Evolutionary conservation across 148 eudicot genomes (phyloP).

Genomic region (Fagopyrum homotropicum): DNA sequence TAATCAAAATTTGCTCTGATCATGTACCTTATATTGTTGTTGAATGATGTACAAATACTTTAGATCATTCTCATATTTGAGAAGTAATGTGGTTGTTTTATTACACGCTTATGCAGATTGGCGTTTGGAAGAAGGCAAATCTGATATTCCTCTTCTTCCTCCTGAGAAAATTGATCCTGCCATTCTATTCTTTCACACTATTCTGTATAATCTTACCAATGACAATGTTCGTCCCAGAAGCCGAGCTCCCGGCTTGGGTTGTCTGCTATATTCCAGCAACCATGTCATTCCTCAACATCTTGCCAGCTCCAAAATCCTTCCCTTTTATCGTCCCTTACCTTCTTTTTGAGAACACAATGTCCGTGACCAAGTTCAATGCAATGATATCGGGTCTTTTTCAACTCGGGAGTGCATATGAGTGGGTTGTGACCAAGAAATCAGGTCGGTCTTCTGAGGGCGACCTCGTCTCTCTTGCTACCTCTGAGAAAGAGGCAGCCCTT

Average conservation of each 20-base stretch:
- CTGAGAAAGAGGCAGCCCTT: not conserved
- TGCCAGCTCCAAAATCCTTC: slow-evolving; percentile 27
- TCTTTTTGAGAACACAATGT: slow-evolving; percentile 33
- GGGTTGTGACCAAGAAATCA: slow-evolving; percentile 34
- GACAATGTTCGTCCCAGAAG: slow-evolving; percentile 37
- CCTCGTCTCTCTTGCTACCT: not conserved
- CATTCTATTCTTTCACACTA: slow-evolving; percentile 34
- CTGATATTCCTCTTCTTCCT: slow-evolving; percentile 35
- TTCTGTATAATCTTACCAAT: slow-evolving; percentile 30
- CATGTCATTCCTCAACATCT: slow-evolving; percentile 28
- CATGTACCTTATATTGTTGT: not conserved
- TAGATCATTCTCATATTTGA: not conserved
- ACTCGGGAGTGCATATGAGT: slow-evolving; percentile 27
- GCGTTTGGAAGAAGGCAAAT: slow-evolving; percentile 26
- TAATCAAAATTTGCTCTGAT: not conserved
- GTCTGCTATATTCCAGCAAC: slow-evolving; percentile 29
- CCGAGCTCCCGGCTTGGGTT: slow-evolving; percentile 30
- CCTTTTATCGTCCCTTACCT: slow-evolving; percentile 31
- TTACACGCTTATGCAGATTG: not conserved
- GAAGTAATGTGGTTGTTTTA: not conserved
- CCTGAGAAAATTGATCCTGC: slow-evolving; percentile 29
- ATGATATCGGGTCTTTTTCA: slow-evolving; percentile 33
- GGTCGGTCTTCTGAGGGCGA: slow-evolving; percentile 31
- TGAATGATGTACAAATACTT: too few relatives aligned
- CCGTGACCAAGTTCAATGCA: slow-evolving; percentile 37